phyloP scores from a whole-genome alignment of 1,284 basidiomycete genomes.

The Apiotrichum gamsii region DNA sequence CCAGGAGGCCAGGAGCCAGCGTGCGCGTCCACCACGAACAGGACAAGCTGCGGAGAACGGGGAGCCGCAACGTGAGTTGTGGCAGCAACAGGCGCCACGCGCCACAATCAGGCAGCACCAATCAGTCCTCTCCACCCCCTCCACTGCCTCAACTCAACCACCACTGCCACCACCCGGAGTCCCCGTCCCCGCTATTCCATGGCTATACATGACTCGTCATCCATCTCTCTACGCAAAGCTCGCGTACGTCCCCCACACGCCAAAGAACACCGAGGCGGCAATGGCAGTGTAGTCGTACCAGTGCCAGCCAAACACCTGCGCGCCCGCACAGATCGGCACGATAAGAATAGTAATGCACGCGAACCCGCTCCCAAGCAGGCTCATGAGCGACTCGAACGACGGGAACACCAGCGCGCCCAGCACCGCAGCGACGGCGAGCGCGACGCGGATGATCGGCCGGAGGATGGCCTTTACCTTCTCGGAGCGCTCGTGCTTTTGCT shows the following conservation, averaged over 20 bases:
- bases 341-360: constrained; percentile 75
- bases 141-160: too few relatives aligned
- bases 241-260: constrained; percentile 61
- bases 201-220: too few relatives aligned
- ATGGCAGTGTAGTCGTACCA: constrained; percentile 56
- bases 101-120: too few relatives aligned
- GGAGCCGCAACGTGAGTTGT: too few relatives aligned
- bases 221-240: constrained; percentile 18
- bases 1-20: too few relatives aligned
- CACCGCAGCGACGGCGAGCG: constrained; percentile 59
- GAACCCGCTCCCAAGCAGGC: constrained; percentile 74
- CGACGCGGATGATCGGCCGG: constrained; percentile 56
- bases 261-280: constrained; percentile 56
- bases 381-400: constrained; percentile 80
- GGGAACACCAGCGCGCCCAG: constrained; percentile 71
- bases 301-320: constrained; percentile 50
- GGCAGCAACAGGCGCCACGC: too few relatives aligned
- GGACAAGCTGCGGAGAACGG: too few relatives aligned
- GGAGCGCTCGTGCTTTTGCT: constrained; percentile 21
- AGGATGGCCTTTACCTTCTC: constrained; percentile 50
- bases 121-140: too few relatives aligned
- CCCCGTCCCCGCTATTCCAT: too few relatives aligned
- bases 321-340: constrained; percentile 61
- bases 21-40: too few relatives aligned
- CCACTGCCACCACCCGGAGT: too few relatives aligned